Base-by-base conservation (phyloP, 768 basidiomycete species). In the Lentinula sp. region DNA sequence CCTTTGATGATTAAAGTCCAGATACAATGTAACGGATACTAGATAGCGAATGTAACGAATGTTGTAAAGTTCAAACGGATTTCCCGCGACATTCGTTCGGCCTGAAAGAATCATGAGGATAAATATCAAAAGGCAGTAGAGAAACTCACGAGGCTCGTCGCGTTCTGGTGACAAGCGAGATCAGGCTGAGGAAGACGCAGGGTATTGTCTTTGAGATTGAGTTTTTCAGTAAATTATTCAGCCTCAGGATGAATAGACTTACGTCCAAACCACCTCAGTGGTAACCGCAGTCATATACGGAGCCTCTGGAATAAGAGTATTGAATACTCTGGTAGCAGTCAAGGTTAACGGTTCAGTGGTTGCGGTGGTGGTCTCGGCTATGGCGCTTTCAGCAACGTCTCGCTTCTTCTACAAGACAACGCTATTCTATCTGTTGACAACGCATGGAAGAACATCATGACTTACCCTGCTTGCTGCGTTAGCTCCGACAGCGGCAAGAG, bases 201-300 rank as follows among this genome's bases (percentile, higher is more conserved):
- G 53, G 18, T 37, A 54, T 54, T 54, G 53, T 54, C 53, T 54
- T 16, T 23, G 49, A 35, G 6, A 15, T 18, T 8, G 23, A 15
- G 16, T 18, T 15, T 6, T 4, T 37, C 35, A 54, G 18, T 37
- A 35, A 37, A n/a, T 13, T 37, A 41, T n/a, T 35, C 3, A 39
- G 35, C 33, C n/a, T 9, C 1, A 5, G 12, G 9, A 37, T 18
- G 51, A 13, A 36, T 43, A 36, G 42, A 68, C 73, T 65, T 62
- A 74, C 72, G 73, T 75, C 74, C 74, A 75, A 23, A 63, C 60
- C 18, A 70, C 32, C 18, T 68, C 69, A n/a, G 65, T 66, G 2
- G 74, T 74, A n/a, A 42, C 58, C 20, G 69, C 66, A 15, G 72
- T 64, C 46, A 75, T 60, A 61, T 62, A 75, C 2, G 74, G 74